phyloP scores from a whole-genome alignment of 768 basidiomycete genomes.

The Cystobasidium onofrii region DNA sequence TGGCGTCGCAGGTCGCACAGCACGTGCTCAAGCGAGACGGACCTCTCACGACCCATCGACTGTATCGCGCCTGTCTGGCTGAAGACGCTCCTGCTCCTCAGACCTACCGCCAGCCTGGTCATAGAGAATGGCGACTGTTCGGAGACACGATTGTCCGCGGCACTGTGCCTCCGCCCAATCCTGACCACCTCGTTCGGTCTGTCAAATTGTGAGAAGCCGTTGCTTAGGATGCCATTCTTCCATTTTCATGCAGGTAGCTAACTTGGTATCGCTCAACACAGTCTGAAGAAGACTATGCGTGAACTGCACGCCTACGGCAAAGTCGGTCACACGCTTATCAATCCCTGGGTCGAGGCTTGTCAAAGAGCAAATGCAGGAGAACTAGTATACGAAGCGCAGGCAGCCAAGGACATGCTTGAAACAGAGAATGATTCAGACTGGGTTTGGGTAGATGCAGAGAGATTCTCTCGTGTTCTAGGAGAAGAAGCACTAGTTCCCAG shows the following conservation, averaged over 20 bases:
- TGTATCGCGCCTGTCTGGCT: constrained; percentile 20
- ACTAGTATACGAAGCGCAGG: not conserved
- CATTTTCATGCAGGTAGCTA: not conserved
- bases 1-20: constrained; percentile 6
- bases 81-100: not conserved
- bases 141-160: not conserved
- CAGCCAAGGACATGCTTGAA: not conserved
- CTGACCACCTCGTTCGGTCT: constrained; percentile 23
- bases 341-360: not conserved
- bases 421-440: not conserved
- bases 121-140: constrained; percentile 9
- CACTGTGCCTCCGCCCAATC: not conserved
- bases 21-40: constrained; percentile 23
- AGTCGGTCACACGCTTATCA: not conserved
- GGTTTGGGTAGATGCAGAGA: constrained; percentile 26
- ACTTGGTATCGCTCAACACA: not conserved
- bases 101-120: constrained; percentile 6
- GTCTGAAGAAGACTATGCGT: not conserved
- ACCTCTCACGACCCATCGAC: constrained; percentile 18
- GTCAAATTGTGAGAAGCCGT: constrained; percentile 4
- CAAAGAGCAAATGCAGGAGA: not conserved
- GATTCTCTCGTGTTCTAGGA: not conserved
- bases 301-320: not conserved
- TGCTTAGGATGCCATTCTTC: not conserved
- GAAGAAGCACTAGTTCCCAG: not conserved